Evolutionary conservation across 140 eudicot species (phyloP), one percentile per base, ranked within the genome.

Genomic region (Bidens hawaiensis): DNA sequence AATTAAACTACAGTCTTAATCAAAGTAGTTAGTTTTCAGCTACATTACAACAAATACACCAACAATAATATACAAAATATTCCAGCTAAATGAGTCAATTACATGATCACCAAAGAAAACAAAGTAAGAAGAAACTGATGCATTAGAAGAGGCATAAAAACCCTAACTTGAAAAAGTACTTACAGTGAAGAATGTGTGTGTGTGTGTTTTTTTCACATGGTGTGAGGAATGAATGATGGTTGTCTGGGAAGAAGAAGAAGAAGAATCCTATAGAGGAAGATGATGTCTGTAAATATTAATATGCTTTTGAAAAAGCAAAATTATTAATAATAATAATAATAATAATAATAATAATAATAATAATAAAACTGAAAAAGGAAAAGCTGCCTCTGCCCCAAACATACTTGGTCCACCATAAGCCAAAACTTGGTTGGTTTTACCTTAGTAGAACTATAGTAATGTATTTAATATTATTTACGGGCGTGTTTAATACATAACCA

Each of bases 261-360:
- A 76, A 63, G n/a, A n/a, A n/a, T n/a, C n/a, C n/a, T n/a, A n/a
- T n/a, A 76, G 78, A 69, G 70, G 81, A 61, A 57, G 54, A 61
- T 47, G 52, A 48, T 61, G 76, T 71, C 18, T 71, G 69, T 64
- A 2, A 34, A 6, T 51, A 42, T 2, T 7, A 5, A 15, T 65
- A 73, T 78, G 82, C 84, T 81, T 81, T 78, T 73, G 14, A 45
- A 78, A 67, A 87, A 79, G 89, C 82, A 73, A 69, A 28, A 49
- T 47, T 12, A 34, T n/a, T n/a, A n/a, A n/a, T n/a, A n/a, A n/a
- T n/a, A n/a, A n/a, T n/a, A n/a, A n/a, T n/a, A n/a, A n/a, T n/a
- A n/a, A n/a, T n/a, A n/a, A n/a, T n/a, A n/a, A 59, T 60, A 27
- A 65, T 50, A 21, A 18, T 9, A 8, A 42, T 43, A 15, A 26